These are phyloP conservation scores for Triticum turgidum DNA, from an alignment of 176 grass and related monocot species.

Conservation along the genomic window DNA sequence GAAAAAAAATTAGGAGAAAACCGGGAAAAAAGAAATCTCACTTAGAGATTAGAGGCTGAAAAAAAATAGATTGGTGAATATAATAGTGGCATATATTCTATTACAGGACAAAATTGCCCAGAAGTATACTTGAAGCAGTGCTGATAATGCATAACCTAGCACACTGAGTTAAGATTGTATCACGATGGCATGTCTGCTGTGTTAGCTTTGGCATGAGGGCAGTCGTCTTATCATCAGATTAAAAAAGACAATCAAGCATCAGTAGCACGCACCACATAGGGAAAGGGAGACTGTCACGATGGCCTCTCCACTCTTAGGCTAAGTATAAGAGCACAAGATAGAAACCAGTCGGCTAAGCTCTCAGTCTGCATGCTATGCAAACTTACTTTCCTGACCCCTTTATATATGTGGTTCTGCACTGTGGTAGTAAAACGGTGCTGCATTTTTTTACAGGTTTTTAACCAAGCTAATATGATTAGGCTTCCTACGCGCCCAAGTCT, in stretches of 20 bases:
- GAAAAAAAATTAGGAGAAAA: constrained; percentile 28
- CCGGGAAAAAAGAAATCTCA: neutral
- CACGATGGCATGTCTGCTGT: neutral
- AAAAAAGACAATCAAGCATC: neutral
- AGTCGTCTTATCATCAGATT: neutral
- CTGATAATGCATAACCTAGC: neutral
- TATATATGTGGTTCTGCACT: neutral
- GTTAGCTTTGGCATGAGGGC: neutral
- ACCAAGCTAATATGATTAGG: neutral
- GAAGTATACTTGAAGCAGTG: neutral
- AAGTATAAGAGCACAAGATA: neutral
- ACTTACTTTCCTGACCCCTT: constrained; percentile 7
- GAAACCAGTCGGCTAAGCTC: neutral
- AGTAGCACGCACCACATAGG: neutral
- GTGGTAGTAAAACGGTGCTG: neutral
- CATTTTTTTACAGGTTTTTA: constrained; percentile 8
- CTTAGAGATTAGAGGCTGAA: neutral
- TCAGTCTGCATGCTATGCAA: neutral
- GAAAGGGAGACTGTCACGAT: neutral
- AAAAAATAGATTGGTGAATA: constrained; percentile 11
- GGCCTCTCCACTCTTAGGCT: neutral
- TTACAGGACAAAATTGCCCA: neutral
- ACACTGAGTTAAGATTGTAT: constrained; percentile 1
- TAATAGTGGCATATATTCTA: constrained; percentile 13
- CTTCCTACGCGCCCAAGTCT: neutral